These are phyloP conservation scores for Phytophthora nicotianae DNA, from an alignment of 352 stramenopile genomes.

Conservation along the genomic window DNA sequence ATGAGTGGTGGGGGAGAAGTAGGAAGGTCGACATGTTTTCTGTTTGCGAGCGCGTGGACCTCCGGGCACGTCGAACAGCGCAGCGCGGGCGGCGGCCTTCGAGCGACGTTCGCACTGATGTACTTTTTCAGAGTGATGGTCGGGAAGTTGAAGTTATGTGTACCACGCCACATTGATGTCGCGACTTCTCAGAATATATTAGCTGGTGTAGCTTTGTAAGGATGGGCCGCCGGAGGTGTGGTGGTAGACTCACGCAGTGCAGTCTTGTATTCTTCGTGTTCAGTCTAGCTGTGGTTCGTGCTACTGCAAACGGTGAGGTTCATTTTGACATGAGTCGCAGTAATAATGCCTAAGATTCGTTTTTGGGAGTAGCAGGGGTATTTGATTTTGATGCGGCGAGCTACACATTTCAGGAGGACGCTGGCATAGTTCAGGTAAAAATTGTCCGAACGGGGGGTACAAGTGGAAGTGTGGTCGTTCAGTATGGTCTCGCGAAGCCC, in stretches of 20 bases:
- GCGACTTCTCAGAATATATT: not conserved
- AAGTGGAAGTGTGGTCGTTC: constrained; percentile 43
- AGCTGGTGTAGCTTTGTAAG: not conserved
- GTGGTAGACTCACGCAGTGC: not conserved
- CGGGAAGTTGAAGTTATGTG: constrained; percentile 35
- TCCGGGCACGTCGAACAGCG: constrained; percentile 8
- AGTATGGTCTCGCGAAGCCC: constrained; percentile 54
- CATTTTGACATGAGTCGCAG: not conserved
- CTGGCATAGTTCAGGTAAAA: constrained; percentile 48
- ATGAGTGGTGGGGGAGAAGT: constrained; percentile 1
- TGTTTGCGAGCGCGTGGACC: constrained; percentile 21
- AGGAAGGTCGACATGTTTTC: constrained; percentile 17
- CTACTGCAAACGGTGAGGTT: constrained; percentile 46
- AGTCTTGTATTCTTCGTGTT: constrained; percentile 5
- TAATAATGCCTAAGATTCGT: not conserved
- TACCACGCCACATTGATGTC: constrained; percentile 17
- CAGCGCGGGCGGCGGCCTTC: constrained; percentile 1
- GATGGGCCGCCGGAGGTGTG: not conserved
- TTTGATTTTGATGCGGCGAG: constrained; percentile 61
- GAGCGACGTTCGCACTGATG: not conserved
- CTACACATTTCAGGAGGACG: constrained; percentile 60
- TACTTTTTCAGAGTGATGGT: constrained; percentile 45
- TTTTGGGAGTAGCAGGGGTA: constrained; percentile 43
- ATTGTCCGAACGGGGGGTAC: constrained; percentile 51
- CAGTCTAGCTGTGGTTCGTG: constrained; percentile 35